Percentiles rank a stretch among this genome's conserved stretches.
Conservation (phyloP, 306 rosid genomes). For the Cicer pinnatifidum region DNA sequence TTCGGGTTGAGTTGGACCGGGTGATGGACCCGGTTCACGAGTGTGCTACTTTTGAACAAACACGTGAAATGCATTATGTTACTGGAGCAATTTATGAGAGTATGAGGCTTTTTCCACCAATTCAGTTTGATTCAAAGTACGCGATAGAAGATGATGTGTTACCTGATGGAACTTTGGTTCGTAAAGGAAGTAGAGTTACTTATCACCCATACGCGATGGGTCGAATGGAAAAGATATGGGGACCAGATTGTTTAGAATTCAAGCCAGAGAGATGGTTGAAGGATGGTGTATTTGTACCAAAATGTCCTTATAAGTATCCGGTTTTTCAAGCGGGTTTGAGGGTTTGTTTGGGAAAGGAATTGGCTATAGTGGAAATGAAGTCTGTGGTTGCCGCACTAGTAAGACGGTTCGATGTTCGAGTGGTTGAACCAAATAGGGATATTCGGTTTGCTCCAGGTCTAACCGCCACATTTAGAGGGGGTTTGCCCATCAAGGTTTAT, state of each 20-base stretch:
- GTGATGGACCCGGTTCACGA: slow-evolving; percentile 47
- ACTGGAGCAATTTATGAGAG: slow-evolving; percentile 76
- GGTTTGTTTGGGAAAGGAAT: slow-evolving; percentile 85
- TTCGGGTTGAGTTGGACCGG: slow-evolving; percentile 64
- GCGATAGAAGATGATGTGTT: slow-evolving; percentile 71
- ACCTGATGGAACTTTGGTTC: slow-evolving; percentile 80
- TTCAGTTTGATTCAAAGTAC: slow-evolving; percentile 86
- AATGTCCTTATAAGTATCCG: slow-evolving; percentile 67
- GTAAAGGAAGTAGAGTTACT: slow-evolving; percentile 73
- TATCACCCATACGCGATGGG: slow-evolving; percentile 97
- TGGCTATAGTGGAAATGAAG: slow-evolving; percentile 77
- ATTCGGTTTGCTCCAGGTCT: slow-evolving; percentile 72
- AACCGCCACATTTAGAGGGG: slow-evolving; percentile 71
- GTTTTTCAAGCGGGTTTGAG: slow-evolving; percentile 85
- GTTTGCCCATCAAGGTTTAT: slow-evolving; percentile 64
- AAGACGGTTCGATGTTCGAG: slow-evolving; percentile 56
- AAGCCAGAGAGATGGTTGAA: slow-evolving; percentile 81
- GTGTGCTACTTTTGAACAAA: slow-evolving; percentile 48
- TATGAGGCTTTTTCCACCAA: slow-evolving; percentile 81
- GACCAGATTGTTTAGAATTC: slow-evolving; percentile 64
- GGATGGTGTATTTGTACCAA: slow-evolving; percentile 52
- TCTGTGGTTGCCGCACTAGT: slow-evolving; percentile 50
- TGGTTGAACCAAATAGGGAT: slow-evolving; percentile 19
- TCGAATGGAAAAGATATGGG: slow-evolving; percentile 87
- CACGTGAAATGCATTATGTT: slow-evolving; percentile 68